Conservation (phyloP, 352 stramenopile genomes). For the Plasmopara halstedii region DNA sequence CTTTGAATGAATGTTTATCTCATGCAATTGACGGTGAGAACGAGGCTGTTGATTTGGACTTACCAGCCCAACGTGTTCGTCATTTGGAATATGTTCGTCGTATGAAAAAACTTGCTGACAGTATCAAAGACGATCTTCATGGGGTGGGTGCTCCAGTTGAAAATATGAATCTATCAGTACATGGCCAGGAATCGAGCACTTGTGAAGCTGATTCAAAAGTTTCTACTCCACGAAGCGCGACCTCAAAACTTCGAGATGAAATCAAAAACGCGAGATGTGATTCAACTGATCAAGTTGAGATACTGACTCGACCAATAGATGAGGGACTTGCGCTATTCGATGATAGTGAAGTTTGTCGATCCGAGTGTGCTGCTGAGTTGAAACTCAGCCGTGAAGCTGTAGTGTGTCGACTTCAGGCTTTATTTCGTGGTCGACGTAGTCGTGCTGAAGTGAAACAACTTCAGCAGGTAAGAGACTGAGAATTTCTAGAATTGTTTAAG, state of each 20-base stretch:
- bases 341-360: too few relatives aligned
- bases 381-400: slow-evolving; percentile 16
- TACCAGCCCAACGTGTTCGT: slow-evolving; percentile 45
- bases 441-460: slow-evolving; percentile 16
- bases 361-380: too few relatives aligned
- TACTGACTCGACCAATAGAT: background rate
- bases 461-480: slow-evolving; percentile 16
- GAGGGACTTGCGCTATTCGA: too few relatives aligned
- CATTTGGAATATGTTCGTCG: slow-evolving; percentile 65
- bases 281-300: slow-evolving; percentile 4
- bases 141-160: slow-evolving; percentile 5
- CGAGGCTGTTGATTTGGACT: slow-evolving; percentile 17
- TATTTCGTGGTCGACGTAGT: slow-evolving; percentile 21
- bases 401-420: slow-evolving; percentile 26
- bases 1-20: background rate
- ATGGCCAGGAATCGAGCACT: too few relatives aligned
- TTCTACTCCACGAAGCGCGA: too few relatives aligned
- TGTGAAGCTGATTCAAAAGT: too few relatives aligned
- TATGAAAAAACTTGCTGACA: slow-evolving; percentile 62
- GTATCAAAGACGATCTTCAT: slow-evolving; percentile 49
- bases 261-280: slow-evolving; percentile 26
- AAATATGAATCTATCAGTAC: background rate
- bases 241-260: slow-evolving; percentile 26
- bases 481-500: too few relatives aligned
- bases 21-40: background rate